Evolutionary conservation across 805 yeast genomes (phyloP).

Genomic region (Saccharomycopsis fodiens): DNA sequence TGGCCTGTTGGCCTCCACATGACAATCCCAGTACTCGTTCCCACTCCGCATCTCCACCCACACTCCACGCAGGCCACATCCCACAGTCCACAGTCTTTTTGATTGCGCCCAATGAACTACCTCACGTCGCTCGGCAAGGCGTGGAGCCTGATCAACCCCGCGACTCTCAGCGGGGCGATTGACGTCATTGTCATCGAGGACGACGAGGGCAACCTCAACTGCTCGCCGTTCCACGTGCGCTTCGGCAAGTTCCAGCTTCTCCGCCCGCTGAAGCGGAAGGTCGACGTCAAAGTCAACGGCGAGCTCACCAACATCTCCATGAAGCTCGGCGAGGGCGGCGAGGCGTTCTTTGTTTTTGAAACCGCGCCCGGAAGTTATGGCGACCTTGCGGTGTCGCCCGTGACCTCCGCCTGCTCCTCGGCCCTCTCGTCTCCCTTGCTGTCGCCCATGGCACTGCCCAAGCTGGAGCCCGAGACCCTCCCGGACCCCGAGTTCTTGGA

Average conservation of each 20-base stretch:
- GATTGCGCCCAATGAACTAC: slow-evolving; percentile 21
- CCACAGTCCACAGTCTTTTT: too few species aligned
- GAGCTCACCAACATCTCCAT: slow-evolving; percentile 76
- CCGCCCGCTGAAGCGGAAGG: slow-evolving; percentile 92
- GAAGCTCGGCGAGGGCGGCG: slow-evolving; percentile 97
- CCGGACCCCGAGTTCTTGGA: slow-evolving; percentile 28
- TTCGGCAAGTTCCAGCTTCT: slow-evolving; percentile 91
- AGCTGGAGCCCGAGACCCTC: slow-evolving; percentile 12
- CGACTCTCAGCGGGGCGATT: slow-evolving; percentile 94
- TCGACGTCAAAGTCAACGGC: slow-evolving; percentile 82
- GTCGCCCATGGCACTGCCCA: slow-evolving; percentile 18
- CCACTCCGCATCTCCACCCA: too few species aligned
- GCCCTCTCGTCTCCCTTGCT: slow-evolving; percentile 36
- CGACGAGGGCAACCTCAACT: slow-evolving; percentile 65
- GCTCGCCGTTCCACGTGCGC: slow-evolving; percentile 95
- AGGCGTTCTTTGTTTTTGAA: slow-evolving; percentile 94
- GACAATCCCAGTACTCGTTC: too few species aligned
- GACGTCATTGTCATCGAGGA: slow-evolving; percentile 94
- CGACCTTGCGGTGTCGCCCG: slow-evolving; percentile 81
- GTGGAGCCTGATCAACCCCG: slow-evolving; percentile 95
- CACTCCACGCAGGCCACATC: too few species aligned
- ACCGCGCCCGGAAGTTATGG: slow-evolving; percentile 65
- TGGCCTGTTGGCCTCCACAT: too few species aligned
- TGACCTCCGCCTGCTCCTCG: slow-evolving; percentile 57
- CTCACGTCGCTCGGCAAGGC: slow-evolving; percentile 76